A percentile compares a stretch with the other conserved stretches of the same genome.
These are phyloP conservation scores for Henningerozyma blattae DNA, from an alignment of 805 yeast species.

Conservation along the genomic window DNA sequence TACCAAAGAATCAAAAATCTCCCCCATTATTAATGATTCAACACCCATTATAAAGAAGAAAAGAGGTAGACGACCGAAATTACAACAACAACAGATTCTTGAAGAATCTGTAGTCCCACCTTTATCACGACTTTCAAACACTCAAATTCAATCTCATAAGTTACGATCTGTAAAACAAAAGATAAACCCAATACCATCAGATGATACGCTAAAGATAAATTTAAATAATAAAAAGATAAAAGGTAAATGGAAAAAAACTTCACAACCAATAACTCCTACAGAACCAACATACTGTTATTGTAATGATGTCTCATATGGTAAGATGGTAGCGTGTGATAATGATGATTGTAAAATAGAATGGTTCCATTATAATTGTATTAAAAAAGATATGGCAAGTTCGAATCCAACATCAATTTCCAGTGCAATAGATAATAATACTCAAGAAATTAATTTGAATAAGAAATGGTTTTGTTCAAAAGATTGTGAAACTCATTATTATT, in stretches of 20 bases:
- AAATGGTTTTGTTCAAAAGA: not conserved
- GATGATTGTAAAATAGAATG: conserved; percentile 59
- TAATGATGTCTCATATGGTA: conserved; percentile 41
- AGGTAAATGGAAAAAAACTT: conserved; percentile 2
- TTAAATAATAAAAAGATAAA: not conserved
- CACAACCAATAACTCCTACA: not conserved
- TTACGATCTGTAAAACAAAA: conserved; percentile 3
- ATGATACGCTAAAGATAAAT: conserved; percentile 1
- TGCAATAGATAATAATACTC: not conserved
- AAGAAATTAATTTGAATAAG: not conserved
- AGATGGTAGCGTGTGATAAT: conserved; percentile 88
- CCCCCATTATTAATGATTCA: too few relatives aligned
- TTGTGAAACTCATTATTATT: not conserved
- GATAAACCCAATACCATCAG: conserved; percentile 2
- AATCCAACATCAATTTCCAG: too few relatives aligned
- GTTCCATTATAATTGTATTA: conserved; percentile 71
- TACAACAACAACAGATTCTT: too few relatives aligned
- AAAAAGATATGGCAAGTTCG: too few relatives aligned
- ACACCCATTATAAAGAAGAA: too few relatives aligned
- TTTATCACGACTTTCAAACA: not conserved
- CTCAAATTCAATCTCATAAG: conserved; percentile 2
- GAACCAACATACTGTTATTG: conserved; percentile 34
- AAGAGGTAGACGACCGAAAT: too few relatives aligned
- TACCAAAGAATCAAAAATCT: too few relatives aligned
- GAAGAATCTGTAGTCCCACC: conserved; percentile 2